Evolutionary conservation across 1,284 basidiomycete species (phyloP), one percentile per base, ranked within the genome.

Genomic region (Mycosarcoma maydis): DNA sequence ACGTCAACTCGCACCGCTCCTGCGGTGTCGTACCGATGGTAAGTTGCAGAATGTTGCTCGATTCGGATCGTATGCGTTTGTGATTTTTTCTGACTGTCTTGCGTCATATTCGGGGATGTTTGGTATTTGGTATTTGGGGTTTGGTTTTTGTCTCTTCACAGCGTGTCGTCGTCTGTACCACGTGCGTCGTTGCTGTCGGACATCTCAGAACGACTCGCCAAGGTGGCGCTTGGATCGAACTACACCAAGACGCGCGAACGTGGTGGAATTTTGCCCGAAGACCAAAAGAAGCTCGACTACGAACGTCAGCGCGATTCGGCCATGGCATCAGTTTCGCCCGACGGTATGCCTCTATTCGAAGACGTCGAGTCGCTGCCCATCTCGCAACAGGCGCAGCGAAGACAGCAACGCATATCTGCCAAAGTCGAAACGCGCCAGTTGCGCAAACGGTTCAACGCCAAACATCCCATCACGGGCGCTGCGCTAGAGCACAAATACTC

Each of bases 401-500:
- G 62, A 32, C 55, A 64, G 26, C 59, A 64, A 36, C 57, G 62
- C 8, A 50, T 55, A 10, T 68, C 62, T 4, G 64, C 56, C 29
- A 73, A 73, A 39, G 56, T 68, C 14, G 51, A 54, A 17, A 59
- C 60, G 5, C 64, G 77, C 8, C 71, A 75, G 20, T 24, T 53
- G 34, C 72, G 77, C 17, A 79, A 79, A 42, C 59, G 75, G n/a
- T 79, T 69, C 67, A 73, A 73, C 47, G 71, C 67, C 17, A 62
- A 62, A 16, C 65, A 68, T 19, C 53, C 73, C n/a, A 11, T 50
- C 22, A 53, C 57, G 6, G 67, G 72, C 19, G 58, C 50, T n/a
- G 55, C 41, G 24, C 43, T 70, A 16, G 67, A 94, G 89, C 92
- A 94, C 84, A 91, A 92, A 85, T 92, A 91, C 80, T 91, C 90